A percentile compares a stretch with the other conserved stretches of the same genome.
These are phyloP conservation scores for Begonia loranthoides DNA, from an alignment of 306 rosid species.

Conservation along the genomic window DNA sequence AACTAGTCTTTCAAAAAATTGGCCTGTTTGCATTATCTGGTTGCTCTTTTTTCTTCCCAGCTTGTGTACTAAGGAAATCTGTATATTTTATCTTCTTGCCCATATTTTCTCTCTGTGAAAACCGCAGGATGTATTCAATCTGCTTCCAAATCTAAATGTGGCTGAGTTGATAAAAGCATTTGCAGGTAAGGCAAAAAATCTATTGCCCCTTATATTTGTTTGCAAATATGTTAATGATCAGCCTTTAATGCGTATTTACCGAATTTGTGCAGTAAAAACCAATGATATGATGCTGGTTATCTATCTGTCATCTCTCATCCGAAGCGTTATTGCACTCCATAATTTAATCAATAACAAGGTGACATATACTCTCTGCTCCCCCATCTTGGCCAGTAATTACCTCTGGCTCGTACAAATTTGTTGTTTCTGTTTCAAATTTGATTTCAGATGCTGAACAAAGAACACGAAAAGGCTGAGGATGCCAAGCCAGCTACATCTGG, in stretches of 20 bases:
- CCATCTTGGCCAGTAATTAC: neutral
- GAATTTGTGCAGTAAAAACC: conserved; percentile 31
- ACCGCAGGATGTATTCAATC: conserved; percentile 42
- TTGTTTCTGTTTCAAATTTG: neutral
- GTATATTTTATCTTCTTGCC: neutral
- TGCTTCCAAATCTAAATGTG: conserved; percentile 40
- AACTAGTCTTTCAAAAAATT: too few species aligned
- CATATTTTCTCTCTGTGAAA: neutral
- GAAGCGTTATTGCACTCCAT: conserved; percentile 47
- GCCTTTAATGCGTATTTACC: neutral
- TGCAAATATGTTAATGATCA: neutral
- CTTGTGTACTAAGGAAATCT: neutral
- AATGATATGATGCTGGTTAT: conserved; percentile 51
- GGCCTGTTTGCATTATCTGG: too few species aligned
- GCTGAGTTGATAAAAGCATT: conserved; percentile 35
- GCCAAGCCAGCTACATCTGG: conserved; percentile 25
- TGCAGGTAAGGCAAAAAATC: conserved; percentile 17
- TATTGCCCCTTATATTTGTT: neutral
- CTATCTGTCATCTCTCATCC: conserved; percentile 45
- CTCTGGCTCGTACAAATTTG: neutral
- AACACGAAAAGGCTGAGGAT: conserved; percentile 46
- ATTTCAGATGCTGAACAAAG: conserved; percentile 38
- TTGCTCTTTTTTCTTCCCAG: too few species aligned
- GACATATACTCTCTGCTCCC: neutral
- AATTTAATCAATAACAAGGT: conserved; percentile 59